A percentile compares a stretch with the other conserved stretches of the same genome.
phyloP scores from a whole-genome alignment of 768 basidiomycete genomes.

The Melanogaster broomeanus region DNA sequence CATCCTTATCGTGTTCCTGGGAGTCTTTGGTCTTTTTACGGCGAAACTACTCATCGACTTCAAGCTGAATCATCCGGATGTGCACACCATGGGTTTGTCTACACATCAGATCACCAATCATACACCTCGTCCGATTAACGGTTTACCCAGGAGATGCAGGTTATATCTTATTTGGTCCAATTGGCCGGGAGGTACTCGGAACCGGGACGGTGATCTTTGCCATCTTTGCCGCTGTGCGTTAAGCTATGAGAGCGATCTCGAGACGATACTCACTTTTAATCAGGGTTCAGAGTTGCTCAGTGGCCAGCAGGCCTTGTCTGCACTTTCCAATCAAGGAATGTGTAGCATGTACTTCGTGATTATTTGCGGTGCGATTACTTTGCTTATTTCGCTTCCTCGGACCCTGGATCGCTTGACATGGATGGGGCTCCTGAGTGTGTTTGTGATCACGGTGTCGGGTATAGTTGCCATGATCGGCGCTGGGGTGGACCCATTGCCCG shows the following conservation, averaged over 20 bases:
- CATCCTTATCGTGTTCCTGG: conserved; percentile 54
- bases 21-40: conserved; percentile 50
- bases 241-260: neutral
- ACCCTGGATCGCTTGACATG: conserved; percentile 48
- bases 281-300: conserved; percentile 51
- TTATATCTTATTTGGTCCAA: conserved; percentile 47
- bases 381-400: conserved; percentile 46
- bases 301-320: conserved; percentile 53
- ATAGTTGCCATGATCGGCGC: conserved; percentile 53
- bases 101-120: neutral
- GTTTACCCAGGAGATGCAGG: conserved; percentile 50
- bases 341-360: conserved; percentile 47
- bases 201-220: conserved; percentile 52
- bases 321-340: conserved; percentile 48
- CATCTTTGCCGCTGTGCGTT: conserved; percentile 40
- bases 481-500: conserved; percentile 45
- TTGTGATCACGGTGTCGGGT: conserved; percentile 46
- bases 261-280: neutral
- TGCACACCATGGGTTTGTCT: conserved; percentile 52
- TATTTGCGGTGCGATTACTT: conserved; percentile 46
- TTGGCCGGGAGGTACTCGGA: conserved; percentile 47
- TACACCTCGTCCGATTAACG: neutral
- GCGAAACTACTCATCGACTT: conserved; percentile 57
- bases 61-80: conserved; percentile 54
- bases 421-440: conserved; percentile 47